Percentiles rank a stretch among this genome's conserved stretches.
These are phyloP conservation scores for Sarocladium strictum DNA, from an alignment of 2,329 filamentous ascomycete genomes.

Conservation along the genomic window DNA sequence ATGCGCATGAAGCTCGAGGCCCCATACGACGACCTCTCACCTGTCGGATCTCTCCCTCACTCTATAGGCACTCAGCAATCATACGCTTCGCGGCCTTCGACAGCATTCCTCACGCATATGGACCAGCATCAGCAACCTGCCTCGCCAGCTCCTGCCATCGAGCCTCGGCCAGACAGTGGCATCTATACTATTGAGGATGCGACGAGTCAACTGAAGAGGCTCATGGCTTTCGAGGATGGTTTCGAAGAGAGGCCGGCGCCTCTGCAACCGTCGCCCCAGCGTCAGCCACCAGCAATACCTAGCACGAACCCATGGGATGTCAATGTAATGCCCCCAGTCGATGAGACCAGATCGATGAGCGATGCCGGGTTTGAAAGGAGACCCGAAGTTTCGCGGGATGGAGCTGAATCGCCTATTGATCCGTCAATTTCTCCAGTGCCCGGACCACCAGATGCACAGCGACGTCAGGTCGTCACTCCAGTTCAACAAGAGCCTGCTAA, in stretches of 20 bases:
- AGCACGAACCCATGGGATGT: background rate
- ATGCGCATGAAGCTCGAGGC: conserved; percentile 47
- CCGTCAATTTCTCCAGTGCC: conserved; percentile 10
- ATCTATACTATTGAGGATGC: conserved; percentile 21
- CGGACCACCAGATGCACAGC: background rate
- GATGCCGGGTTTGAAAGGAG: background rate
- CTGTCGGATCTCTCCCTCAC: conserved; percentile 14
- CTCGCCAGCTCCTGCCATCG: background rate
- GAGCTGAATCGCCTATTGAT: conserved; percentile 15
- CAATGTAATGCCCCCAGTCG: background rate
- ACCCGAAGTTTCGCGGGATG: background rate
- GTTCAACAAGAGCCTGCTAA: background rate
- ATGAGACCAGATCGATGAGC: background rate
- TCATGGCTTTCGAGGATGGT: conserved; percentile 16
- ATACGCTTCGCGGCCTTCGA: conserved; percentile 11
- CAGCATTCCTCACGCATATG: background rate
- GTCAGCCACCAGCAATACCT: background rate
- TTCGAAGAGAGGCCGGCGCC: conserved; percentile 6
- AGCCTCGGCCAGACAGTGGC: conserved; percentile 4
- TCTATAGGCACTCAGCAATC: conserved; percentile 22
- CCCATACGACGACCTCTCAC: conserved; percentile 17
- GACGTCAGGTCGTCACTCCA: background rate
- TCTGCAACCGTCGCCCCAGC: conserved; percentile 13
- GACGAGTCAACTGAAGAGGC: conserved; percentile 21
- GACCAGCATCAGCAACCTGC: background rate